These are phyloP conservation scores for Gossypium schwendimanii DNA, from an alignment of 441 rosid species.

Conservation along the genomic window DNA sequence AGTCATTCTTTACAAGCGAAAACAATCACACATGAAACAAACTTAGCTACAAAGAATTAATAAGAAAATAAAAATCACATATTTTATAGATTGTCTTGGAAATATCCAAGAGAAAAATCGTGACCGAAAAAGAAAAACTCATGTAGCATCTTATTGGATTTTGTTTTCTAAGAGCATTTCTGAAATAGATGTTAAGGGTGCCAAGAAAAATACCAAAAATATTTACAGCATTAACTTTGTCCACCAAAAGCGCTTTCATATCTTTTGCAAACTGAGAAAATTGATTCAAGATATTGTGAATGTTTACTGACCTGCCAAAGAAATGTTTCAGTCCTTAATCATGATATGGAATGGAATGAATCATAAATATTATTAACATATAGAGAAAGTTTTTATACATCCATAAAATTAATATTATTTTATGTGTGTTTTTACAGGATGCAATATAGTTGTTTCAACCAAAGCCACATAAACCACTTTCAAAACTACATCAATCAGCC, in stretches of 20 bases:
- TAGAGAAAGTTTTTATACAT: neutral
- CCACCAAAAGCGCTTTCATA: conserved; percentile 41
- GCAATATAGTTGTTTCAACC: neutral
- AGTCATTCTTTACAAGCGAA: neutral
- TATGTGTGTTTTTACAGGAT: neutral
- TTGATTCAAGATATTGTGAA: conserved; percentile 27
- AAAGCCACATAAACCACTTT: neutral
- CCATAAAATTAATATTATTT: neutral
- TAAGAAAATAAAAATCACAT: neutral
- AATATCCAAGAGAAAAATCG: neutral
- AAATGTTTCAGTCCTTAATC: neutral
- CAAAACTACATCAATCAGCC: neutral
- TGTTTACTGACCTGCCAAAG: conserved; percentile 25
- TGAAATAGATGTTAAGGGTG: neutral
- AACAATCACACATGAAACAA: neutral
- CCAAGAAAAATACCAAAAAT: conserved; percentile 37
- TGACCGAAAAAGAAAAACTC: neutral
- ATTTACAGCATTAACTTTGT: conserved; percentile 48
- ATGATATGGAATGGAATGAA: neutral
- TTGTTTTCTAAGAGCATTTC: neutral
- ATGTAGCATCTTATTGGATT: neutral
- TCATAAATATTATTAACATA: neutral
- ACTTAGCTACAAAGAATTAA: neutral
- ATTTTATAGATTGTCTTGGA: neutral
- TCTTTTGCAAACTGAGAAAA: conserved; percentile 43